phyloP scores from a whole-genome alignment of 2,329 filamentous ascomycete species.

The Fusarium sp. region DNA sequence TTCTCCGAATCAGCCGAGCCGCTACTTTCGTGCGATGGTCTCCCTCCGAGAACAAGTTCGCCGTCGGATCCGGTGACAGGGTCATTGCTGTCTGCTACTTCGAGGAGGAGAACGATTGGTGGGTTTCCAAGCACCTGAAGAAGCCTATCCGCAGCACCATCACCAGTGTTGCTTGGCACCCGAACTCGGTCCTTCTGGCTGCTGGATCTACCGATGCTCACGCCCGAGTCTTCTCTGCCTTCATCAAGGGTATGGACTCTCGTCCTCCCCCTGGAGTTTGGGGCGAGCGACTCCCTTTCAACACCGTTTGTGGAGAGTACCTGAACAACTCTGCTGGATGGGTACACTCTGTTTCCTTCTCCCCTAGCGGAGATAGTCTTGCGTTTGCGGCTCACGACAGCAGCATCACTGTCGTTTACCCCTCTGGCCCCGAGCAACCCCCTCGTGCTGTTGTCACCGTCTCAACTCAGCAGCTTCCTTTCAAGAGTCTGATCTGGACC shows the following conservation, averaged over 20 bases:
- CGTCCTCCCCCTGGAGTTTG: slow-evolving; percentile 88
- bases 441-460: slow-evolving; percentile 91
- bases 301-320: slow-evolving; percentile 97
- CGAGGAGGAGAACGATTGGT: slow-evolving; percentile 99
- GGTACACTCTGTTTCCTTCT: slow-evolving; percentile 95
- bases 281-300: slow-evolving; percentile 97
- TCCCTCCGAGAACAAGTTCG: slow-evolving; percentile 96
- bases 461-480: slow-evolving; percentile 89
- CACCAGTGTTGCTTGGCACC: slow-evolving; percentile 95
- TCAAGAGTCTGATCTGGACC: slow-evolving; percentile 93
- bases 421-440: slow-evolving; percentile 88
- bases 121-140: slow-evolving; percentile 99
- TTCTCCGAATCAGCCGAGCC: slow-evolving; percentile 95
- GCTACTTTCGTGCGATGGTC: slow-evolving; percentile 98
- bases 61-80: slow-evolving; percentile 93
- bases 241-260: slow-evolving; percentile 93
- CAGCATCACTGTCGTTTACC: slow-evolving; percentile 96
- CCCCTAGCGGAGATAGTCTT: slow-evolving; percentile 90
- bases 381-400: slow-evolving; percentile 96
- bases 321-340: slow-evolving; percentile 96
- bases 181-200: slow-evolving; percentile 94
- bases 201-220: slow-evolving; percentile 98
- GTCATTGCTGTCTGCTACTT: slow-evolving; percentile 99
- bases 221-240: slow-evolving; percentile 92
- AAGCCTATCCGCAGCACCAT: slow-evolving; percentile 98